Evolutionary conservation across 148 eudicot species (phyloP).

Genomic region (Rheum nobile): DNA sequence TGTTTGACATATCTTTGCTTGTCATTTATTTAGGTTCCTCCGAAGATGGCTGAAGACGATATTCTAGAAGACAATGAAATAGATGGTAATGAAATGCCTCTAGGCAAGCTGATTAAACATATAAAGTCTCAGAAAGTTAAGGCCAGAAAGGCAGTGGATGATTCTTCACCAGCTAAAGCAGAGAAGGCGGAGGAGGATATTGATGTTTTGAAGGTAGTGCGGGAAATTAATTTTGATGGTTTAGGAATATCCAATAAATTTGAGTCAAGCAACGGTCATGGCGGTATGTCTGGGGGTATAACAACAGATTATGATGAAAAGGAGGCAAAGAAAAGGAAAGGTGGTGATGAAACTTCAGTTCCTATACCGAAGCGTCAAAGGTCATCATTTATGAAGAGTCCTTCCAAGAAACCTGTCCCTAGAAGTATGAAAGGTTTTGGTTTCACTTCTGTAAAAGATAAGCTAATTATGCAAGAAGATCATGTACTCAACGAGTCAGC

Average conservation of each 20-base stretch:
- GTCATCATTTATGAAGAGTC: constrained; percentile 37
- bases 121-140: constrained; percentile 75
- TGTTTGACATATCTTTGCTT: constrained; percentile 7
- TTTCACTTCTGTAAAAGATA: constrained; percentile 26
- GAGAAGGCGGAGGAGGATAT: constrained; percentile 34
- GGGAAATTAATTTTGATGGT: constrained; percentile 67
- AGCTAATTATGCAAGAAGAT: constrained; percentile 22
- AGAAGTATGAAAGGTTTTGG: constrained; percentile 18
- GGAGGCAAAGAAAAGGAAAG: constrained; percentile 40
- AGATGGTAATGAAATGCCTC: constrained; percentile 81
- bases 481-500: constrained; percentile 30
- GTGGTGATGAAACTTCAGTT: constrained; percentile 28
- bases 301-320: constrained; percentile 19
- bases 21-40: constrained; percentile 37
- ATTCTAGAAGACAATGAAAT: constrained; percentile 53
- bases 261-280: constrained; percentile 65
- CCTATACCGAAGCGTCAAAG: constrained; percentile 71
- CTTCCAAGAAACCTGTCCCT: constrained; percentile 20
- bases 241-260: constrained; percentile 36
- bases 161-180: constrained; percentile 27
- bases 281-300: constrained; percentile 15
- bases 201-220: constrained; percentile 64
- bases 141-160: constrained; percentile 40
- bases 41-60: constrained; percentile 50
- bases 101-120: constrained; percentile 70